phyloP scores from a whole-genome alignment of 2,329 filamentous ascomycete genomes.

The Juglanconis juglandina region DNA sequence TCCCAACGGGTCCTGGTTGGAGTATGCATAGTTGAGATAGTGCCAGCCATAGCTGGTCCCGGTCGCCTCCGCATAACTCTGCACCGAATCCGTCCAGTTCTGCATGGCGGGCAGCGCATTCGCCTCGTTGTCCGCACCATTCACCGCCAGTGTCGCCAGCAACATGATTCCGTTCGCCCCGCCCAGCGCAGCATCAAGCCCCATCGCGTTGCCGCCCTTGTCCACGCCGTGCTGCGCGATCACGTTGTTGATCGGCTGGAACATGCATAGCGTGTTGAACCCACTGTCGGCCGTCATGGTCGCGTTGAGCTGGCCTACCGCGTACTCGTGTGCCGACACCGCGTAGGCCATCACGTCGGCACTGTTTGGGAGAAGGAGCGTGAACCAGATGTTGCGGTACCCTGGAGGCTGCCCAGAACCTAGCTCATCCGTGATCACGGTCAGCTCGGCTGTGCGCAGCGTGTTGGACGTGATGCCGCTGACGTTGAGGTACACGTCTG shows the following conservation, averaged over 20 bases:
- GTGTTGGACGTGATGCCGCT: slow-evolving; percentile 23
- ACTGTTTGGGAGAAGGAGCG: background rate
- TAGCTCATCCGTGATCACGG: slow-evolving; percentile 29
- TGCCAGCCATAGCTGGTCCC: background rate
- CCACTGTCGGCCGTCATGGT: background rate
- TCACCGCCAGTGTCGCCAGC: background rate
- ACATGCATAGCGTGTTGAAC: slow-evolving; percentile 7
- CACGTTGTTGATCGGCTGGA: slow-evolving; percentile 2
- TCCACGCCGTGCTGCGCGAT: background rate
- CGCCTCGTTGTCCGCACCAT: background rate
- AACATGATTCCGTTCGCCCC: background rate
- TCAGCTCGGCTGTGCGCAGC: slow-evolving; percentile 17
- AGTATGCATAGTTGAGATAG: slow-evolving; percentile 44
- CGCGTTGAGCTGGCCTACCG: background rate
- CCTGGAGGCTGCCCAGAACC: slow-evolving; percentile 27
- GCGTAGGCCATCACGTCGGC: background rate
- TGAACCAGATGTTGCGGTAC: slow-evolving; percentile 9
- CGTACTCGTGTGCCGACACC: background rate
- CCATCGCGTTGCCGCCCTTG: background rate
- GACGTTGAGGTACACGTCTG: slow-evolving; percentile 37
- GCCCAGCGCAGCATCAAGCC: background rate
- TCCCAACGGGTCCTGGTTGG: slow-evolving; percentile 34
- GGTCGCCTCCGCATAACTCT: background rate
- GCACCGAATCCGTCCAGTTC: background rate
- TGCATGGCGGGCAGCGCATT: background rate